Percentiles rank a stretch among this genome's conserved stretches.
Conservation (phyloP, 805 yeast genomes). For the Candida stauntonica region DNA sequence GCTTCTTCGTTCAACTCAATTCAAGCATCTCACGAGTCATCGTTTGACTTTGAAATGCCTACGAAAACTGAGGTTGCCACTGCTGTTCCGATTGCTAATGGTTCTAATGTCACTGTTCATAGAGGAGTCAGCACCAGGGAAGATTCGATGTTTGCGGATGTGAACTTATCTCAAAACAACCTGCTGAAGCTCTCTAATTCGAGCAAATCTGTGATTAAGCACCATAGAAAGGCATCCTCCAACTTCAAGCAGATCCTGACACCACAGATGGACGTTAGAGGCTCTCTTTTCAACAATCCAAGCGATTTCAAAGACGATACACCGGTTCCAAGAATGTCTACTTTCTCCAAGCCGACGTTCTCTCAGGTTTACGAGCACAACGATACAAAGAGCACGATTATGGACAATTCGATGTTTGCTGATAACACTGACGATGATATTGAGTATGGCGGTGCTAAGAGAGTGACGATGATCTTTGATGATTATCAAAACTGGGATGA, state of each 20-base stretch:
- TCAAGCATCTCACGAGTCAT: conserved; percentile 19
- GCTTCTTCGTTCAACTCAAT: conserved; percentile 5
- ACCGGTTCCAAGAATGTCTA: conserved; percentile 11
- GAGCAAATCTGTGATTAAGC: conserved; percentile 19
- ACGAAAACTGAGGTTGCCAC: conserved; percentile 25
- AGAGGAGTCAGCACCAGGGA: conserved; percentile 13
- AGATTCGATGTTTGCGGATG: conserved; percentile 26
- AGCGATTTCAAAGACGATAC: conserved; percentile 17
- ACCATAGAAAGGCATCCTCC: conserved; percentile 22
- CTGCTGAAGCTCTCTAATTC: conserved; percentile 15
- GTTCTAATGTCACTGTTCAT: conserved; percentile 25
- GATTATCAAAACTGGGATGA: conserved; percentile 12
- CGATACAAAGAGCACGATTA: conserved; percentile 18
- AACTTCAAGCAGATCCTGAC: conserved; percentile 10
- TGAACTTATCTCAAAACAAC: conserved; percentile 8
- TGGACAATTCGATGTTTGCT: conserved; percentile 24
- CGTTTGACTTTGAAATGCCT: conserved; percentile 28
- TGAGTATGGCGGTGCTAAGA: conserved; percentile 22
- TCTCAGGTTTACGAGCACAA: conserved; percentile 11
- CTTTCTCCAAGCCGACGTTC: conserved; percentile 17
- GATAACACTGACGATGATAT: conserved; percentile 24
- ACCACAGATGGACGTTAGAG: conserved; percentile 19
- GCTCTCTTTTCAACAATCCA: conserved; percentile 23
- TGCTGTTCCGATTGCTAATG: conserved; percentile 24
- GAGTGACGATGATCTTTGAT: conserved; percentile 28